Conservation (phyloP, 208 protist species). For the Zelonia costaricensis region DNA sequence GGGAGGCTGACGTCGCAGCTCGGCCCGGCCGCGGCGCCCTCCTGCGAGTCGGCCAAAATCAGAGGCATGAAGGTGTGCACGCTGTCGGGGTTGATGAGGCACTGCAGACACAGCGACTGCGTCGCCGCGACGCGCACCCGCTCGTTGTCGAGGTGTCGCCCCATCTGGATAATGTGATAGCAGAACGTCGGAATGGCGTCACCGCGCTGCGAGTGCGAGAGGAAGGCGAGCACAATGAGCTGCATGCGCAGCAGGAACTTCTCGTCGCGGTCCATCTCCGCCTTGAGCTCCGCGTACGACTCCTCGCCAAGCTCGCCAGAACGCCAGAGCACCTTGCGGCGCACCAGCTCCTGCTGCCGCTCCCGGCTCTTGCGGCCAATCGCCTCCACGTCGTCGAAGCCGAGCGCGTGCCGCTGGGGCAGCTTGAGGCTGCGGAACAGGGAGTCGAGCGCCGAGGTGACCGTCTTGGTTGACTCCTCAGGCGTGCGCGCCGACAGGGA, state of each 20-base stretch:
- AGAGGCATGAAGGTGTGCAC: slow-evolving; percentile 92
- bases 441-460: slow-evolving; percentile 77
- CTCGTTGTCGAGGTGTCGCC: slow-evolving; percentile 75
- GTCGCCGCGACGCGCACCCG: slow-evolving; percentile 77
- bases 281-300: slow-evolving; percentile 66
- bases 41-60: slow-evolving; percentile 67
- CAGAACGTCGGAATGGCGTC: slow-evolving; percentile 79
- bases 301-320: slow-evolving; percentile 46
- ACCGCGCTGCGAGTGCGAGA: slow-evolving; percentile 79
- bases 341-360: slow-evolving; percentile 78
- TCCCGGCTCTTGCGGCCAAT: slow-evolving; percentile 83
- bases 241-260: slow-evolving; percentile 92
- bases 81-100: slow-evolving; percentile 82
- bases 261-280: slow-evolving; percentile 86
- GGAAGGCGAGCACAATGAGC: slow-evolving; percentile 82
- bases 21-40: slow-evolving; percentile 9
- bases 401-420: slow-evolving; percentile 70
- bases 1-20: slow-evolving; percentile 39
- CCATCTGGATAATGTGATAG: slow-evolving; percentile 88
- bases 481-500: slow-evolving; percentile 70
- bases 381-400: slow-evolving; percentile 89
- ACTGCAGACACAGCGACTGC: slow-evolving; percentile 78
- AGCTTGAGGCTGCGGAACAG: slow-evolving; percentile 83
- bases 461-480: slow-evolving; percentile 79
- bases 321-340: slow-evolving; percentile 55